Evolutionary conservation across 352 stramenopile species (phyloP).

Genomic region (Globisporangium barbulae): DNA sequence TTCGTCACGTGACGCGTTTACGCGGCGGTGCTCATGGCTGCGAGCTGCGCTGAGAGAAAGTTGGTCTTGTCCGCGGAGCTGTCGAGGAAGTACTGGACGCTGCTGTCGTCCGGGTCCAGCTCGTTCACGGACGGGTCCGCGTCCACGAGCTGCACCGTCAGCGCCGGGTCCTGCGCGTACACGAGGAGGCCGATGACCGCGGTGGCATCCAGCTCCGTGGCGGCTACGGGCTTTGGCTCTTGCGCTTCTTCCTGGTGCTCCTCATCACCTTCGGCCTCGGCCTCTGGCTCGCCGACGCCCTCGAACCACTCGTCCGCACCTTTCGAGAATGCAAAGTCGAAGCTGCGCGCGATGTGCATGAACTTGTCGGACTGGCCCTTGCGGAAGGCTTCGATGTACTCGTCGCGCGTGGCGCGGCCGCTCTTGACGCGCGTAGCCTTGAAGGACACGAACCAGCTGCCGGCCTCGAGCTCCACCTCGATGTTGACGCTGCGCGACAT

Average conservation of each 20-base stretch:
- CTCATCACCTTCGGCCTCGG: conserved; percentile 17
- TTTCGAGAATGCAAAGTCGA: conserved; percentile 30
- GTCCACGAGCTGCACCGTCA: conserved; percentile 19
- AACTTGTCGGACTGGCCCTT: conserved; percentile 35
- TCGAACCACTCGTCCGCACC: conserved; percentile 19
- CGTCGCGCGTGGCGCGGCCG: conserved; percentile 15
- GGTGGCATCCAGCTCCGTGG: conserved; percentile 21
- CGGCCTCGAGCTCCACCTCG: conserved; percentile 27
- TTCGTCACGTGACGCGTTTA: neutral
- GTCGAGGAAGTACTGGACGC: conserved; percentile 23
- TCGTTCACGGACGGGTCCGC: conserved; percentile 14
- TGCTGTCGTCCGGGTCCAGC: conserved; percentile 26
- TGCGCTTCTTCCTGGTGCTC: conserved; percentile 12
- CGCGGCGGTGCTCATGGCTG: conserved; percentile 1
- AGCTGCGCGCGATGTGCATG: conserved; percentile 31
- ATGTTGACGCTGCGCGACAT: conserved; percentile 36
- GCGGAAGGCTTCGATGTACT: conserved; percentile 23
- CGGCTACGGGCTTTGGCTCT: conserved; percentile 12
- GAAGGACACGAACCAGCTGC: conserved; percentile 29
- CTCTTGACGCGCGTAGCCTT: conserved; percentile 22
- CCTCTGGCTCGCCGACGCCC: conserved; percentile 18
- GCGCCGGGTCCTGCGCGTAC: conserved; percentile 29
- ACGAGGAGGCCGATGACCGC: conserved; percentile 31
- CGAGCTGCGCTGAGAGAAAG: conserved; percentile 19
- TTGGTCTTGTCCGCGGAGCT: conserved; percentile 13